Percentiles rank a stretch among this genome's conserved stretches.
Conservation (phyloP, 768 basidiomycete genomes). For the Russula compacta region DNA sequence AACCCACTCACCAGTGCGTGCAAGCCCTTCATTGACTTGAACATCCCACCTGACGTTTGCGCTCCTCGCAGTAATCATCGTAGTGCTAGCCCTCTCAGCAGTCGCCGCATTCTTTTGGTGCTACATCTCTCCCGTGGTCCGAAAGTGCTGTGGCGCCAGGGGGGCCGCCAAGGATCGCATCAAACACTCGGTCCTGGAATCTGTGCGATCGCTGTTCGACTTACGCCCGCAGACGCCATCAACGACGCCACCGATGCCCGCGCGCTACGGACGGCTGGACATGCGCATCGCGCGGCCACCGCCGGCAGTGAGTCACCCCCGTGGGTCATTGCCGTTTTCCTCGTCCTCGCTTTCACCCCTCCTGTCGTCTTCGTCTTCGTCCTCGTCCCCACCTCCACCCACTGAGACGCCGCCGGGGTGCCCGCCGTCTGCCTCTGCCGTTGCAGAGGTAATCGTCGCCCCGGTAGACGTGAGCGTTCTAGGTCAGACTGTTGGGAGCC, state of each 20-base stretch:
- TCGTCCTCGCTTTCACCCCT: neutral
- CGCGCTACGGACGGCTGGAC: slow-evolving; percentile 2
- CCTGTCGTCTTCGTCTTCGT: neutral
- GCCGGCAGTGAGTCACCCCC: slow-evolving; percentile 3
- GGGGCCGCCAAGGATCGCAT: neutral
- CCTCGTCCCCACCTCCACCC: neutral
- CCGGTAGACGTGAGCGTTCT: neutral
- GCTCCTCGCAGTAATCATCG: neutral
- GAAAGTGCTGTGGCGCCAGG: neutral
- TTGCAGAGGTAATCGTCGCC: slow-evolving; percentile 3
- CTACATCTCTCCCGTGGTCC: slow-evolving; percentile 13
- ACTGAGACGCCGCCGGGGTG: neutral
- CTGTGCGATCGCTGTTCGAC: slow-evolving; percentile 5
- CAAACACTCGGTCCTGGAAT: neutral
- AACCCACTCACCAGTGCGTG: slow-evolving; percentile 10
- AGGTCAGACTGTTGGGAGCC: slow-evolving; percentile 7
- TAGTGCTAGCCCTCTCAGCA: neutral
- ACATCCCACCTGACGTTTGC: neutral
- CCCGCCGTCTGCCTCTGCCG: neutral
- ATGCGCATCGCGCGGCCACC: slow-evolving; percentile 12
- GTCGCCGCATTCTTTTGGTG: slow-evolving; percentile 10
- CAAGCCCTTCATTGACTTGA: neutral
- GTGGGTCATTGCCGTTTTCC: neutral
- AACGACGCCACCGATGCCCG: slow-evolving; percentile 7
- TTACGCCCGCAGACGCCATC: neutral